A percentile compares a stretch with the other conserved stretches of the same genome.
Evolutionary conservation across 805 yeast genomes (phyloP).

Genomic region (Brettanomyces custersianus): DNA sequence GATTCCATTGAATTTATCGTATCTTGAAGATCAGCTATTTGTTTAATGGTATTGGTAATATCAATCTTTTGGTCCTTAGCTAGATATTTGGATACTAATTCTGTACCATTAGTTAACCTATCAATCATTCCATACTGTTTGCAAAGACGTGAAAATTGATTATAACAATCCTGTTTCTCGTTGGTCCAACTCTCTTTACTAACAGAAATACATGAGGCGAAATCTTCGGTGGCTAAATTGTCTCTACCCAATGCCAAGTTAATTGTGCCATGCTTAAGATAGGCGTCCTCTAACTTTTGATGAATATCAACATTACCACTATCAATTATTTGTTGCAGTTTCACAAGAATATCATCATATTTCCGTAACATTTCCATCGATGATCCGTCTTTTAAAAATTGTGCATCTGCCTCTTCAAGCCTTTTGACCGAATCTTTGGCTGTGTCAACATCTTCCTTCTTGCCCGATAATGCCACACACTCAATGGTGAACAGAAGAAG

Average conservation of each 20-base stretch:
- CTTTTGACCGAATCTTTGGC: no score
- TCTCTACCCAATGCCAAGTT: conserved; percentile 51
- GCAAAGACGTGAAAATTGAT: conserved; percentile 38
- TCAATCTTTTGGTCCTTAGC: not conserved
- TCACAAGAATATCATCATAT: conserved; percentile 18
- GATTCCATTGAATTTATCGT: not conserved
- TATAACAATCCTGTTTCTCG: conserved; percentile 43
- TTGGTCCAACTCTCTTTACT: conserved; percentile 21
- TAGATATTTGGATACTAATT: conserved; percentile 9
- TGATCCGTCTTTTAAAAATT: conserved; percentile 19
- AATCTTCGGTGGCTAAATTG: conserved; percentile 41
- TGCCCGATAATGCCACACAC: no score
- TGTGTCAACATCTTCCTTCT: no score
- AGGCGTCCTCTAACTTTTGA: conserved; percentile 30
- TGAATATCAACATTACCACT: conserved; percentile 7
- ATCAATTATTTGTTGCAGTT: conserved; percentile 10
- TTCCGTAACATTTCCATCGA: conserved; percentile 21
- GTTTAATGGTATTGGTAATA: conserved; percentile 4
- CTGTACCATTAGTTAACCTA: conserved; percentile 18
- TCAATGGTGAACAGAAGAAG: no score
- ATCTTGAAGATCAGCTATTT: not conserved
- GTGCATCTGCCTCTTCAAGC: conserved; percentile 7
- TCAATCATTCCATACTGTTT: conserved; percentile 44
- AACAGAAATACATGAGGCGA: conserved; percentile 38
- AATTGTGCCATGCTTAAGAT: conserved; percentile 51